Percentiles rank a stretch among this genome's conserved stretches.
These are phyloP conservation scores for Magnusiomyces suaveolens DNA, from an alignment of 1,139 yeast species.

Conservation along the genomic window DNA sequence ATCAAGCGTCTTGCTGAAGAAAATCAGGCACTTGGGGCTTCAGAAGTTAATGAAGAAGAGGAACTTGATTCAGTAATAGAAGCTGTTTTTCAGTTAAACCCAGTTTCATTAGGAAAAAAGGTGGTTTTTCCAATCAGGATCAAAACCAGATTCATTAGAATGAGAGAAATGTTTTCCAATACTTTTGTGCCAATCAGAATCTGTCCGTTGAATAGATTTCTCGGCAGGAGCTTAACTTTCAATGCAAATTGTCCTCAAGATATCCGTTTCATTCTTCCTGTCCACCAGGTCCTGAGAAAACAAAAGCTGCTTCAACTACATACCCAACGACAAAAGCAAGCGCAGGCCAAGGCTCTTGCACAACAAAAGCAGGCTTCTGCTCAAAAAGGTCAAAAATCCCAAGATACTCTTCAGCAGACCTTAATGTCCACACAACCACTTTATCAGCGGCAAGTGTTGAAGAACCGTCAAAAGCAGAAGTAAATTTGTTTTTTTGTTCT, in stretches of 20 bases:
- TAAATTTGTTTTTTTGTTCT: too few relatives aligned
- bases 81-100: conserved; percentile 69
- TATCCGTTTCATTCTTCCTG: conserved; percentile 3
- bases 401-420: too few relatives aligned
- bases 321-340: conserved; percentile 18
- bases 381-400: too few relatives aligned
- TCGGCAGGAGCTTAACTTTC: conserved; percentile 11
- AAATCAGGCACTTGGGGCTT: conserved; percentile 23
- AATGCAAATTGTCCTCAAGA: conserved; percentile 9
- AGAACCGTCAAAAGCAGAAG: conserved; percentile 20
- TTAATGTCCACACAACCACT: too few relatives aligned
- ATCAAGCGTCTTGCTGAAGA: conserved; percentile 31
- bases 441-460: conserved; percentile 23
- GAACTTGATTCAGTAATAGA: conserved; percentile 88
- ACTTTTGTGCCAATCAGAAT: conserved; percentile 39
- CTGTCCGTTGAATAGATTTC: conserved; percentile 28
- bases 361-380: conserved; percentile 22
- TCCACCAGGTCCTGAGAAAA: neutral
- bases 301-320: conserved; percentile 1
- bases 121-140: conserved; percentile 61
- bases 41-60: conserved; percentile 58
- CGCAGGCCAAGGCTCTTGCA: conserved; percentile 32
- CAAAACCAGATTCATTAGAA: conserved; percentile 63
- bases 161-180: conserved; percentile 45
- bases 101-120: conserved; percentile 72